phyloP scores from a whole-genome alignment of 495 filamentous ascomycete species.

The Articulospora tetracladia region DNA sequence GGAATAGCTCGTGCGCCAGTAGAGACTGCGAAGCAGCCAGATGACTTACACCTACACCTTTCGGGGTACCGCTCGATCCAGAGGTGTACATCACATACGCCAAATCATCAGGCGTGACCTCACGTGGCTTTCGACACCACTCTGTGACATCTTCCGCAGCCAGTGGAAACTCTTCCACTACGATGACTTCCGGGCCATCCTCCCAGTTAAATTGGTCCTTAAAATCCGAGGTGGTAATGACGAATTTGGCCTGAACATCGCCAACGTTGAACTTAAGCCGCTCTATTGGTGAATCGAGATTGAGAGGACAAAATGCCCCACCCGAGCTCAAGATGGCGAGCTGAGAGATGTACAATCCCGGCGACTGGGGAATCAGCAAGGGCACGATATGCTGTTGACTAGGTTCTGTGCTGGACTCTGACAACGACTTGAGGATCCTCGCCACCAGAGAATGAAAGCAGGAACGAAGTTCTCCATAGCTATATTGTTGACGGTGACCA shows the following conservation, averaged over 20 bases:
- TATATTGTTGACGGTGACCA: constrained; percentile 12
- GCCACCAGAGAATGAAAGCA: constrained; percentile 12
- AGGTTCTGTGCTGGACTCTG: not conserved
- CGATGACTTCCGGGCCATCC: constrained; percentile 26
- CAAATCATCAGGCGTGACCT: constrained; percentile 35
- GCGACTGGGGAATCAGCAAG: constrained; percentile 65
- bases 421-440: constrained; percentile 7
- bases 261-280: constrained; percentile 67
- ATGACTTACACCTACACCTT: constrained; percentile 80
- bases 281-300: constrained; percentile 66
- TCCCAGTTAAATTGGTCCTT: constrained; percentile 29
- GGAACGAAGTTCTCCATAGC: constrained; percentile 15
- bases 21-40: constrained; percentile 69
- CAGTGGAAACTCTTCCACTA: constrained; percentile 24
- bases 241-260: constrained; percentile 58
- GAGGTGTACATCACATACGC: constrained; percentile 93
- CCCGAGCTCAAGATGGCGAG: constrained; percentile 74
- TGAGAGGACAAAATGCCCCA: constrained; percentile 75
- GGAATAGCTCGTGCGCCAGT: constrained; percentile 69
- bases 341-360: constrained; percentile 65
- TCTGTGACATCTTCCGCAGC: not conserved
- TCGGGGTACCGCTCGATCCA: constrained; percentile 83
- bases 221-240: constrained; percentile 45
- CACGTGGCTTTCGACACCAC: not conserved
- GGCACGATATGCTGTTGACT: constrained; percentile 54